A percentile compares a stretch with the other conserved stretches of the same genome.
These are phyloP conservation scores for Beauveria asiatica DNA, from an alignment of 2,329 filamentous ascomycete genomes.

Conservation along the genomic window DNA sequence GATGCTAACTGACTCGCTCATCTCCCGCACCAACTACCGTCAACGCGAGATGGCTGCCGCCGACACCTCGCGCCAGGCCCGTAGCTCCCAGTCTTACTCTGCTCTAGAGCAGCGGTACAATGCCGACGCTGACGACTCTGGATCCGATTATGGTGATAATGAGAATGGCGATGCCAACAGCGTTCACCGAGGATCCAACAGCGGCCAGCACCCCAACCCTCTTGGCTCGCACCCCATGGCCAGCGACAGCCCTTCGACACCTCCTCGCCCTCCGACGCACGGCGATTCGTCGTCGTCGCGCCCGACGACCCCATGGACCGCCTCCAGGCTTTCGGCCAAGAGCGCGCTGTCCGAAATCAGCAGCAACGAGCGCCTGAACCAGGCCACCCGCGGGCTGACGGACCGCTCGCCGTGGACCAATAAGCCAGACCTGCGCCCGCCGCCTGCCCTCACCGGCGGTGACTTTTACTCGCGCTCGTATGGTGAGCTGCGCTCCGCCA, in stretches of 20 bases:
- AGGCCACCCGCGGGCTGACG: slow-evolving; percentile 37
- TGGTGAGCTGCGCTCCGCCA: slow-evolving; percentile 45
- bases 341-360: slow-evolving; percentile 37
- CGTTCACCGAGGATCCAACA: slow-evolving; percentile 14
- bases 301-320: slow-evolving; percentile 11
- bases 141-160: slow-evolving; percentile 32
- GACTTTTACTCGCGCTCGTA: slow-evolving; percentile 50
- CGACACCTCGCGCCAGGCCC: slow-evolving; percentile 24
- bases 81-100: slow-evolving; percentile 34
- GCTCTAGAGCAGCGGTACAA: slow-evolving; percentile 38
- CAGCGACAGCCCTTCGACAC: background rate
- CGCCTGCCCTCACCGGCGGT: slow-evolving; percentile 41
- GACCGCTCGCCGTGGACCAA: slow-evolving; percentile 19
- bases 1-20: slow-evolving; percentile 45
- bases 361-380: slow-evolving; percentile 35
- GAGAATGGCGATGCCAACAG: slow-evolving; percentile 19
- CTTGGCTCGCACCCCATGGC: slow-evolving; percentile 41
- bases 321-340: slow-evolving; percentile 12
- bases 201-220: slow-evolving; percentile 40
- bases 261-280: background rate
- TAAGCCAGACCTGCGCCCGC: slow-evolving; percentile 21
- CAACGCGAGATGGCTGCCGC: slow-evolving; percentile 33
- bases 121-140: slow-evolving; percentile 31
- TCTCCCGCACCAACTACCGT: slow-evolving; percentile 46
- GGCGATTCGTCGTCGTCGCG: background rate